A percentile compares a stretch with the other conserved stretches of the same genome.
These are phyloP conservation scores for Aureobasidium sp. DNA, from an alignment of 2,329 filamentous ascomycete genomes.

Conservation along the genomic window DNA sequence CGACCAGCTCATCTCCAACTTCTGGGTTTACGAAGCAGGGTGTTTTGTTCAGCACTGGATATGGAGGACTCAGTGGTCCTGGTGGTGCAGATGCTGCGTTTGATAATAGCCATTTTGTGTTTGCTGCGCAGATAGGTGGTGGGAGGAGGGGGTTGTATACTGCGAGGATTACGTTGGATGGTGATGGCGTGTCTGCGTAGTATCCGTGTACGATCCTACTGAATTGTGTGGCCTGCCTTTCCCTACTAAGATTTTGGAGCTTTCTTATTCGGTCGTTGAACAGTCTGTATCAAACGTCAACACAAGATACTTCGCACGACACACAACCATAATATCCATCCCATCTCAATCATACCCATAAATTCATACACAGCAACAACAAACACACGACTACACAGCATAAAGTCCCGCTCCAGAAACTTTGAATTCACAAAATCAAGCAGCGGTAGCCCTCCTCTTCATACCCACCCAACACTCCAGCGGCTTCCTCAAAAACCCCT, in stretches of 20 bases:
- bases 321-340: no score
- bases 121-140: constrained; percentile 19
- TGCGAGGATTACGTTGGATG: constrained; percentile 3
- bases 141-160: constrained; percentile 19
- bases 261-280: no score
- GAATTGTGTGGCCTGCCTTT: no score
- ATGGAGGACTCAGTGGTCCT: constrained; percentile 17
- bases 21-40: constrained; percentile 19
- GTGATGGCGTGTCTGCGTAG: constrained; percentile 8
- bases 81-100: constrained; percentile 20
- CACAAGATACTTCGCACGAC: no score
- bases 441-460: constrained; percentile 35
- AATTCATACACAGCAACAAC: background rate
- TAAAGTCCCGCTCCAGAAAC: no score
- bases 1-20: constrained; percentile 15
- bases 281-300: no score
- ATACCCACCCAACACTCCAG: constrained; percentile 61
- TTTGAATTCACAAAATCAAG: background rate
- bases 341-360: background rate
- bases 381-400: background rate
- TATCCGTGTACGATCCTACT: background rate
- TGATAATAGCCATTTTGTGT: constrained; percentile 20
- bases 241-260: no score
- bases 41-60: constrained; percentile 16
- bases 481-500: constrained; percentile 79